Evolutionary conservation across 441 rosid species (phyloP).

Genomic region (Pelargonium fulgidum): DNA sequence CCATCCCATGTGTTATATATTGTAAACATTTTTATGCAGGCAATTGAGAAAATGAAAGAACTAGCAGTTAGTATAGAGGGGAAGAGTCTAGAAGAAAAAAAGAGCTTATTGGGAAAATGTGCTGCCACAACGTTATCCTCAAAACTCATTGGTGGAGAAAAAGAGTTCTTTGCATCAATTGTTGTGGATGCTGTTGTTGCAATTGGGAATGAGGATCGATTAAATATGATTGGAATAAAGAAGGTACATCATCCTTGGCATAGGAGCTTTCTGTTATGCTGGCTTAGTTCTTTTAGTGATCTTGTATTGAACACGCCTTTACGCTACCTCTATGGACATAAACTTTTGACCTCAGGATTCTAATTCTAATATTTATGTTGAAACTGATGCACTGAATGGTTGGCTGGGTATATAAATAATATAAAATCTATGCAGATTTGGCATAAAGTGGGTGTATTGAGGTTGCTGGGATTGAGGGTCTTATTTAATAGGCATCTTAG

Average conservation of each 20-base stretch:
- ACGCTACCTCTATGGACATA: not conserved
- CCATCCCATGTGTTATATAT: not conserved
- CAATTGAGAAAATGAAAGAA: constrained; percentile 72
- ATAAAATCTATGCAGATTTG: not conserved
- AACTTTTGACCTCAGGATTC: not conserved
- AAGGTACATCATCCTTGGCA: constrained; percentile 40
- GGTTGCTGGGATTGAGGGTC: not conserved
- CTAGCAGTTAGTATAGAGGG: constrained; percentile 91
- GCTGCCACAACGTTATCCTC: constrained; percentile 96
- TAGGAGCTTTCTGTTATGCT: not conserved
- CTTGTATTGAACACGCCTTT: not conserved
- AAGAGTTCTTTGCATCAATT: constrained; percentile 85
- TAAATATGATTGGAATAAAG: constrained; percentile 82
- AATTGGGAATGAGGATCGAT: constrained; percentile 70
- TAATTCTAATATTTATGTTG: not conserved
- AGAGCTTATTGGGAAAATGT: constrained; percentile 74
- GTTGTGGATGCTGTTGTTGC: constrained; percentile 94
- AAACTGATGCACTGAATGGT: not conserved
- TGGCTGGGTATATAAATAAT: not conserved
- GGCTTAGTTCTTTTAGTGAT: not conserved
- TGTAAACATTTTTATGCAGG: constrained; percentile 34
- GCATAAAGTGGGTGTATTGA: not conserved
- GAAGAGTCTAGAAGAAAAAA: constrained; percentile 88
- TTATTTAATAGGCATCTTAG: not conserved
- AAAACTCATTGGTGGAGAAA: constrained; percentile 95